Evolutionary conservation across 805 yeast genomes (phyloP), one percentile per base, ranked within the genome.

Genomic region (Saturnispora ahearnii): DNA sequence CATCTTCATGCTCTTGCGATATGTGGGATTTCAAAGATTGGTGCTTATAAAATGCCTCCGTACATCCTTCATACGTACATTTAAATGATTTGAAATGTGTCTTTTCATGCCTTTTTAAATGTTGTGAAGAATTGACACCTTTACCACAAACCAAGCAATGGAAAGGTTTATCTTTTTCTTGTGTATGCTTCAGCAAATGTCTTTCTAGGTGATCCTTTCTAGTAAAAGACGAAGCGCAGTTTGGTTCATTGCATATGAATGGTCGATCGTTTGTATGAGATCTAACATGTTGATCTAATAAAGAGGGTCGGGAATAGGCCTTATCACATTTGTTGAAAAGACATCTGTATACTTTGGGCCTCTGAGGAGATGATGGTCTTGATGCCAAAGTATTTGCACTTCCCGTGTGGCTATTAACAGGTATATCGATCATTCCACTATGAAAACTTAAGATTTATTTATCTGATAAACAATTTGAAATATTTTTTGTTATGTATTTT

Each of bases 251-350:
- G 64, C 96, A 86, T 34, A 63, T 64, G 60, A 77, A 89, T 0
- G 96, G 96, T 52, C 95, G 74, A 55, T 85, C 91, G 54, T 79
- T 77, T 4, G 88, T 78, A 64, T 89, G 97, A 1, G 89, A 73
- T 56, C 89, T 73, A 62, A 73, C 68, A 65, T 89, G 99, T 59
- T 87, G 96, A 33, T 82, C 86, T 46, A 93, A 69, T 10, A 88
- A 71, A 1, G 95, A 82, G 0, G 97, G 97, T 45, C 91, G 73
- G 5, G 84, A 70, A 59, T 88, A 91, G 1, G 85, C 76, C 63
- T 88, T 91, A 30, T 67, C 76, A 60, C 98, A 93, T 3, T 77
- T 82, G 5, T 71, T 75, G 52, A 71, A 75, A 18, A 73, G 76
- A 63, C 98, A 91, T 11, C 63, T 59, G 60, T 84, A 83, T 24